Conservation (phyloP, 305 asterid genomes). For the Plantago rigida region DNA sequence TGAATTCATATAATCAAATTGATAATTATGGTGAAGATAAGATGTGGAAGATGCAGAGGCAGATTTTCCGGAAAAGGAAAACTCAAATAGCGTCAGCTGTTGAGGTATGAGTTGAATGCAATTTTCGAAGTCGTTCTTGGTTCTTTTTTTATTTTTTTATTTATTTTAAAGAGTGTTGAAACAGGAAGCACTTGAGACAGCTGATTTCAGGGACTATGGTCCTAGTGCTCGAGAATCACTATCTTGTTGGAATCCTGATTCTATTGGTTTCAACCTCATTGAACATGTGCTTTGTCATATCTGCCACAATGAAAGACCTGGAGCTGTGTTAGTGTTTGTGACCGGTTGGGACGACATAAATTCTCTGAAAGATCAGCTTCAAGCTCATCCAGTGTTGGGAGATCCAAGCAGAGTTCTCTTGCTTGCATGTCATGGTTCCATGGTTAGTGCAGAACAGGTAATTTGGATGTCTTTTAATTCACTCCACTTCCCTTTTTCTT, state of each 20-base stretch:
- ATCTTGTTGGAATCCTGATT: conserved; percentile 93
- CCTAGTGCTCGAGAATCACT: conserved; percentile 56
- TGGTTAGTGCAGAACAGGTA: conserved; percentile 95
- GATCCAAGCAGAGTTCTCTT: conserved; percentile 77
- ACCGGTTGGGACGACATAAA: conserved; percentile 99
- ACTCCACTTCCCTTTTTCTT: conserved; percentile 9
- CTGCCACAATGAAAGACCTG: conserved; percentile 76
- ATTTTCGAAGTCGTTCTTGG: conserved; percentile 9
- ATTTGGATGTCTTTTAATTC: conserved; percentile 16
- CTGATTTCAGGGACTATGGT: conserved; percentile 55
- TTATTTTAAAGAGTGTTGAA: conserved; percentile 25
- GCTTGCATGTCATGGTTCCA: conserved; percentile 98
- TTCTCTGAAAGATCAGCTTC: conserved; percentile 82
- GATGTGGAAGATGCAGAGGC: conserved; percentile 89
- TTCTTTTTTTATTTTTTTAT: not conserved
- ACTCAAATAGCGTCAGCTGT: conserved; percentile 87
- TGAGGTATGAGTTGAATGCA: conserved; percentile 47
- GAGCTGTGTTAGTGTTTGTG: conserved; percentile 90
- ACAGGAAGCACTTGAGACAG: conserved; percentile 72
- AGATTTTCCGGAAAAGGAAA: conserved; percentile 59
- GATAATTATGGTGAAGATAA: conserved; percentile 94
- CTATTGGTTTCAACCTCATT: conserved; percentile 90
- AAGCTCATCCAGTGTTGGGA: conserved; percentile 77
- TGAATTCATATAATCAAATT: conserved; percentile 72
- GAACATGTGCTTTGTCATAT: conserved; percentile 79